A percentile compares a stretch with the other conserved stretches of the same genome.
Conservation (phyloP, 495 filamentous ascomycete species). For the Cercophora sp. region DNA sequence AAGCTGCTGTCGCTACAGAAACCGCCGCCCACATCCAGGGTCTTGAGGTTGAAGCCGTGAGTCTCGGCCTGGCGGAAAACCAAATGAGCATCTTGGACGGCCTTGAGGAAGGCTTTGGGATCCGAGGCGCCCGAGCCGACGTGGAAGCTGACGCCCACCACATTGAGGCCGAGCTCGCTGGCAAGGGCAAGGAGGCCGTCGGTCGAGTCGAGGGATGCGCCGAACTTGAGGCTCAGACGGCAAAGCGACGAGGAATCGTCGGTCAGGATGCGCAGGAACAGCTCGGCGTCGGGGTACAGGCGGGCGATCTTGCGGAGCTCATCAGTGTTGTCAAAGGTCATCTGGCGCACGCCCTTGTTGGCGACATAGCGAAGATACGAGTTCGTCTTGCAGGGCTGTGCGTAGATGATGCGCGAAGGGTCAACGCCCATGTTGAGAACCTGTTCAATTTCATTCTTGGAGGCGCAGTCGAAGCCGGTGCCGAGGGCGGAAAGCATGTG, state of each 20-base stretch:
- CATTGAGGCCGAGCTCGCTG: conserved; percentile 83
- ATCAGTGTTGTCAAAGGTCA: conserved; percentile 98
- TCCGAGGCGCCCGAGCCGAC: conserved; percentile 95
- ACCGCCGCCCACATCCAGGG: conserved; percentile 90
- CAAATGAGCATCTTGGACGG: conserved; percentile 78
- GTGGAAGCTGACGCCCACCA: conserved; percentile 96
- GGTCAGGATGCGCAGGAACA: conserved; percentile 89
- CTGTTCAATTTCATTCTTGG: conserved; percentile 92
- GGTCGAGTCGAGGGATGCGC: conserved; percentile 79
- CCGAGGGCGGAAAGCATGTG: conserved; percentile 81
- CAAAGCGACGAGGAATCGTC: conserved; percentile 94
- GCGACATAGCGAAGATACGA: conserved; percentile 90
- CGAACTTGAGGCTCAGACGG: conserved; percentile 94
- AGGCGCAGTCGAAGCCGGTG: conserved; percentile 97
- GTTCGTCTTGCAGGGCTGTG: conserved; percentile 98
- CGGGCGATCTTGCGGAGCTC: conserved; percentile 97
- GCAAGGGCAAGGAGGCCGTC: conserved; percentile 75
- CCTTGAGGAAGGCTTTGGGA: conserved; percentile 79
- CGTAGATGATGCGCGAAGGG: conserved; percentile 93
- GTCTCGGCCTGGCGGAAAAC: conserved; percentile 85
- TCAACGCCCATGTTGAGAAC: conserved; percentile 81
- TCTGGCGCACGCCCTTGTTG: conserved; percentile 83
- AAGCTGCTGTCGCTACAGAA: conserved; percentile 79
- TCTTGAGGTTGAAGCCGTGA: conserved; percentile 76
- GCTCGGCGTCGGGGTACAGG: conserved; percentile 80